Evolutionary conservation across 2,329 filamentous ascomycete species (phyloP), one percentile per base, ranked within the genome.

Genomic region (Lasiodiplodia sp.): DNA sequence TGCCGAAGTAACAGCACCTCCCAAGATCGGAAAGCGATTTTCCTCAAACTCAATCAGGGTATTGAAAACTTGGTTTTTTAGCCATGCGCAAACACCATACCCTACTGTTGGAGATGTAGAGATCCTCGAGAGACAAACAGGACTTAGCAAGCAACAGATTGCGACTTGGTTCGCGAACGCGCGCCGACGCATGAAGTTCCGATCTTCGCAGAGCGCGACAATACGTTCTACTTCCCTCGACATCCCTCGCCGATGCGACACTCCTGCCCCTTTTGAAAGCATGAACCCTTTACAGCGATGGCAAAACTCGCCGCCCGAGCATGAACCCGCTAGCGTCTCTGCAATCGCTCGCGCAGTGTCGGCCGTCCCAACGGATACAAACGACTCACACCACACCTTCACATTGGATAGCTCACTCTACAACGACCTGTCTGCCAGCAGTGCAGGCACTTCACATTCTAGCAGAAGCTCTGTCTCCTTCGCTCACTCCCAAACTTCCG

Each of bases 161-260:
- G 68, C 72, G 5, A 76, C 75, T 10, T 76, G 75, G 75, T 75
- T 76, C 23, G 74, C 74, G 4, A 76, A 76, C 37, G 73, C 75
- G 2, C 72, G 74, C 60, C 72, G 75, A 2, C 71, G 75, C 12
- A 73, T 71, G 23, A 74, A 75, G 23, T 67, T 73, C 28, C 72
- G 72, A 34, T 69, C 53, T 38, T 21, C 28, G n/a, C 49, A 23
- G 12, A 66, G 67, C 31, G 68, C 52, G 10, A 66, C 55, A 52
- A n/a, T 12, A 52, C 2, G 5, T 10, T n/a, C 49, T 23, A 21
- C 49, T 1, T 52, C 49, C 28, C 2, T 28, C 6, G 7, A 12
- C 69, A 69, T 51, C 68, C 71, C 2, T 69, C 71, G 69, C 66
- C 65, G 8, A 60, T 37, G 58, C 60, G 37, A 49, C 5, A n/a